A percentile compares a stretch with the other conserved stretches of the same genome.
phyloP scores from a whole-genome alignment of 768 basidiomycete genomes.

The Phylloporus arenicola region DNA sequence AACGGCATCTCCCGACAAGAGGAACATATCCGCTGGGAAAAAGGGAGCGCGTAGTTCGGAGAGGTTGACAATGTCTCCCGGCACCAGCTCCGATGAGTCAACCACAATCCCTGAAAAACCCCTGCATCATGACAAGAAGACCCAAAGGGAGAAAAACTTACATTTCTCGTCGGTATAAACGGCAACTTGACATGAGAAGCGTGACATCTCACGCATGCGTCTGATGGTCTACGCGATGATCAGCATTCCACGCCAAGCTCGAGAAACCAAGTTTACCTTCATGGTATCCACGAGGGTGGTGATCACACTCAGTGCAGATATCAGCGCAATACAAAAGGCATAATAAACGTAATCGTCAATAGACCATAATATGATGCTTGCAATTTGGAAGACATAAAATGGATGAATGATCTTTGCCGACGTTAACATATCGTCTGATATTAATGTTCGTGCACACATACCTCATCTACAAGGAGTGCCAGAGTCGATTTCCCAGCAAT shows the following conservation, averaged over 20 bases:
- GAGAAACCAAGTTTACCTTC: conserved; percentile 47
- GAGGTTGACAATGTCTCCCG: conserved; percentile 91
- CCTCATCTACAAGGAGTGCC: conserved; percentile 84
- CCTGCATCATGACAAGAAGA: not conserved
- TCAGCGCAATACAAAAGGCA: conserved; percentile 92
- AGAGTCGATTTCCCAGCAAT: conserved; percentile 81
- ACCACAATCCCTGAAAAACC: conserved; percentile 52
- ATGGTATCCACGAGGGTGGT: conserved; percentile 91
- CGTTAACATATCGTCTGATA: conserved; percentile 1
- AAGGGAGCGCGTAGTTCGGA: conserved; percentile 64
- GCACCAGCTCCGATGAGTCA: conserved; percentile 77
- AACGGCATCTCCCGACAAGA: conserved; percentile 94
- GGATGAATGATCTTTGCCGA: conserved; percentile 78
- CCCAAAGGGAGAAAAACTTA: conserved; percentile 33
- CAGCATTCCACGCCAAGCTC: not conserved
- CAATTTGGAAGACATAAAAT: conserved; percentile 97
- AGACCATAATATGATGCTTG: conserved; percentile 90
- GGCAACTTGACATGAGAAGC: conserved; percentile 73
- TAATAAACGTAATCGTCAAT: conserved; percentile 96
- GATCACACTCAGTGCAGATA: conserved; percentile 76
- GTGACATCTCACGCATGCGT: conserved; percentile 95
- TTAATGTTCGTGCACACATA: conserved; percentile 32
- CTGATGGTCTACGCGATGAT: conserved; percentile 62
- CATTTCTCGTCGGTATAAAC: conserved; percentile 68
- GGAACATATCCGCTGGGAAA: conserved; percentile 86